These are phyloP conservation scores for Pseudozyma sp. DNA, from an alignment of 1,284 basidiomycete genomes.

Conservation along the genomic window DNA sequence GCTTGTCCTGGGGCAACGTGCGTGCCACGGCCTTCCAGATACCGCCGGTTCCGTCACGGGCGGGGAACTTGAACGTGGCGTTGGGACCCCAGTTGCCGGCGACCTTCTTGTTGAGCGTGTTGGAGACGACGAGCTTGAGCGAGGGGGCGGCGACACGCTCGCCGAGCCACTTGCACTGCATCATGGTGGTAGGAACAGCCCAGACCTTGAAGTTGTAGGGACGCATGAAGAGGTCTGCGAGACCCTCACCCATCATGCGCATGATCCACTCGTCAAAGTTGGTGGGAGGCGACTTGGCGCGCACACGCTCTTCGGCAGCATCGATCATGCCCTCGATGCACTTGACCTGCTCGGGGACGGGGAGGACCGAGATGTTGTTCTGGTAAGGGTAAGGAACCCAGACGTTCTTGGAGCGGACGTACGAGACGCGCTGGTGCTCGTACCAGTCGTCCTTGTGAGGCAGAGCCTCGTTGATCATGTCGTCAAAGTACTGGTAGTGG, in stretches of 20 bases:
- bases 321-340: slow-evolving; percentile 73
- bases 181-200: slow-evolving; percentile 72
- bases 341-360: slow-evolving; percentile 71
- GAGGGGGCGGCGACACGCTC: slow-evolving; percentile 73
- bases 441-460: slow-evolving; percentile 71
- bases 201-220: slow-evolving; percentile 74
- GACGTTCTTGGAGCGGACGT: slow-evolving; percentile 71
- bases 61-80: slow-evolving; percentile 73
- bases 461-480: slow-evolving; percentile 71
- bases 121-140: slow-evolving; percentile 72
- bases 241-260: slow-evolving; percentile 71
- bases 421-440: slow-evolving; percentile 73
- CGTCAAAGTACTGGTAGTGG: slow-evolving; percentile 73
- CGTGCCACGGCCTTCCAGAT: slow-evolving; percentile 73
- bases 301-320: slow-evolving; percentile 67
- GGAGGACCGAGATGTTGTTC: slow-evolving; percentile 73
- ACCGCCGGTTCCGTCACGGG: slow-evolving; percentile 72
- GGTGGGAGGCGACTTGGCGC: slow-evolving; percentile 68
- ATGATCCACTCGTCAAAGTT: slow-evolving; percentile 73
- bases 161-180: slow-evolving; percentile 74
- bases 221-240: slow-evolving; percentile 73
- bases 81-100: slow-evolving; percentile 74
- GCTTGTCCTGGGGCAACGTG: slow-evolving; percentile 70
- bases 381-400: slow-evolving; percentile 73
- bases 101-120: slow-evolving; percentile 72